Evolutionary conservation across 1,284 basidiomycete species (phyloP), one percentile per base, ranked within the genome.

Genomic region (Tilletia caries): DNA sequence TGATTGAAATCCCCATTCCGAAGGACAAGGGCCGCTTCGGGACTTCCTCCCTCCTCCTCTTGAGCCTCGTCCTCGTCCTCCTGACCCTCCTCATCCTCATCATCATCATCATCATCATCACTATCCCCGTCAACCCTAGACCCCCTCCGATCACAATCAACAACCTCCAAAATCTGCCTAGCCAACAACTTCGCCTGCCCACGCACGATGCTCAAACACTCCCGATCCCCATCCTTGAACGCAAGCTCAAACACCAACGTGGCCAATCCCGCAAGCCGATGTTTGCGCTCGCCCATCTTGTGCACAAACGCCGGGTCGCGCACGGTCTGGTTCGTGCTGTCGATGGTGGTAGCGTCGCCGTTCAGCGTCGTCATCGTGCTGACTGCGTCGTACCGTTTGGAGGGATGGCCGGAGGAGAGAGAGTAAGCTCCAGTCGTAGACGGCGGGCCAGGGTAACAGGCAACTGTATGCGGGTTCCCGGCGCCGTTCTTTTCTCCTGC

Each of bases 241-340:
- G 73, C 73, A 4, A 75, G 71, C 34, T 73, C 65, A 62, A 75
- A 75, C 23, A 75, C 73, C 15, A 75, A 34, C n/a, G 72, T 73
- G 15, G 73, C 67, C n/a, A 75, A 50, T 6, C 70, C 66, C 18
- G 73, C 73, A 15, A 75, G 43, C 18, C 73, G 54, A 29, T 71
- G 73, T 58, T 75, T 75, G 32, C 72, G 67, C 46, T 70, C 73
- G 34, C 60, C 58, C 50, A 69, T 41, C 41, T 18, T 52, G 25
- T 29, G 34, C 4, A 23, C 43, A 29, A 52, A 29, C 32, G 8
- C 44, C 54, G n/a, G 41, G 46, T 41, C 33, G 52, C 18, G 25
- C 33, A 15, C 27, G 66, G 5, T 34, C 60, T 20, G 46, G 43
- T 20, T 44, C 43, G 43, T 44, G 12, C 43, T 20, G 48, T 20